Conservation (phyloP, 176 grass and related monocot genomes). For the Eragrostis curvula region DNA sequence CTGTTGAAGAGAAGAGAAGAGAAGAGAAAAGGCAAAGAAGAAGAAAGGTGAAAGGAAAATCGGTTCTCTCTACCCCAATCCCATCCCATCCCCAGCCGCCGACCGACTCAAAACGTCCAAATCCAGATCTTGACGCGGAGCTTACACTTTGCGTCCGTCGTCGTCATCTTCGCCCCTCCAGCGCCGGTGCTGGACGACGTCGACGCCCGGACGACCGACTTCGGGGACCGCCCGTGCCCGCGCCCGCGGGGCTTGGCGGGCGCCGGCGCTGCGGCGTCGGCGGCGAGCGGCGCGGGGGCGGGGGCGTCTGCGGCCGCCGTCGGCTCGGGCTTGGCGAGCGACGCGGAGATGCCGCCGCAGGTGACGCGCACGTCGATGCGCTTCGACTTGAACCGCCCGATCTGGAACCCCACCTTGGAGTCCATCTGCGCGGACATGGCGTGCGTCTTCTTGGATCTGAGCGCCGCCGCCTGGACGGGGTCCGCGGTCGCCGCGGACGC, state of each 20-base stretch:
- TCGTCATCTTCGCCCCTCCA: conserved; percentile 15
- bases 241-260: conserved; percentile 24
- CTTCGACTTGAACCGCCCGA: conserved; percentile 77
- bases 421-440: conserved; percentile 66
- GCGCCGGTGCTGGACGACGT: background rate
- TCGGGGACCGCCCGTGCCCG: background rate
- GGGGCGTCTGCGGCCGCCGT: conserved; percentile 36
- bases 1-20: conserved; percentile 33
- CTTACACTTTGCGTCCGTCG: conserved; percentile 81
- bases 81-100: background rate
- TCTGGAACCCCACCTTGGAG: conserved; percentile 79
- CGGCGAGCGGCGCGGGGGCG: conserved; percentile 40
- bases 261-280: conserved; percentile 47
- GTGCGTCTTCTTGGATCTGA: conserved; percentile 71
- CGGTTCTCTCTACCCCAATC: conserved; percentile 27
- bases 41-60: conserved; percentile 30
- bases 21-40: background rate
- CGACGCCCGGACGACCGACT: background rate
- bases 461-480: conserved; percentile 56
- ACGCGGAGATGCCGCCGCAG: conserved; percentile 62
- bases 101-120: conserved; percentile 72
- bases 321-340: conserved; percentile 50
- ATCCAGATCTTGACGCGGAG: conserved; percentile 91
- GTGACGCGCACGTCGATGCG: conserved; percentile 69
- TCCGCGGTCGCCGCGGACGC: conserved; percentile 51